Conservation (phyloP, 306 rosid species). For the Trichosanthes truncata region DNA sequence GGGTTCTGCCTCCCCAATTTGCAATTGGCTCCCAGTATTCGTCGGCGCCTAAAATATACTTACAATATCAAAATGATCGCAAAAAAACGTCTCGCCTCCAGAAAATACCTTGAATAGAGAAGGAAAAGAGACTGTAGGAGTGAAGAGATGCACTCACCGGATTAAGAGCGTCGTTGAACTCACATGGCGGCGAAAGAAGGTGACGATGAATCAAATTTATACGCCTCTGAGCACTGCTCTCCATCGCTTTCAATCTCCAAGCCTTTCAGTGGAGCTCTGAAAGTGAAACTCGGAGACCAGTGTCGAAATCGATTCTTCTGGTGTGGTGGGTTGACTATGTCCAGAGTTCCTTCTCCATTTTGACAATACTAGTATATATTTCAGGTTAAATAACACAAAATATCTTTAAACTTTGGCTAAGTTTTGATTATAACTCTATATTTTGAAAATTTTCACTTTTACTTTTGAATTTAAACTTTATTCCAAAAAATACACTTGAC, state of each 20-base stretch:
- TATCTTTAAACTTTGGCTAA: no score
- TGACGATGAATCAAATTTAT: conserved; percentile 27
- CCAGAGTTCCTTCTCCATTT: no score
- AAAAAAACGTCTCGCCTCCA: not conserved
- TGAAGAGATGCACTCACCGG: conserved; percentile 14
- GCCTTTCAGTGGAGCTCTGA: not conserved
- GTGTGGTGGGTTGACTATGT: no score
- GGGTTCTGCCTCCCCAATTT: conserved; percentile 29
- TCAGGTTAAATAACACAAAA: no score
- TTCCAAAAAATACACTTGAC: no score
- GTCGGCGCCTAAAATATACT: conserved; percentile 9
- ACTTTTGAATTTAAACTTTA: no score
- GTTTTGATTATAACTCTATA: no score
- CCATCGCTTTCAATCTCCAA: conserved; percentile 15
- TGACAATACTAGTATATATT: no score
- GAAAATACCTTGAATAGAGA: not conserved
- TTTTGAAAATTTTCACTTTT: no score
- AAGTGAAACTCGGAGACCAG: not conserved
- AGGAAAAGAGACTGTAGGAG: not conserved
- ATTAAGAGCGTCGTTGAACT: conserved; percentile 11
- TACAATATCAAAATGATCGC: not conserved
- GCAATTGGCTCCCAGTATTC: conserved; percentile 21
- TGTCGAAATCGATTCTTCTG: not conserved
- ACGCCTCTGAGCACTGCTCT: conserved; percentile 23
- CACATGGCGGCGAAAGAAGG: not conserved